These are phyloP conservation scores for Hyphopichia burtonii DNA, from an alignment of 1,139 yeast genomes.

Conservation along the genomic window DNA sequence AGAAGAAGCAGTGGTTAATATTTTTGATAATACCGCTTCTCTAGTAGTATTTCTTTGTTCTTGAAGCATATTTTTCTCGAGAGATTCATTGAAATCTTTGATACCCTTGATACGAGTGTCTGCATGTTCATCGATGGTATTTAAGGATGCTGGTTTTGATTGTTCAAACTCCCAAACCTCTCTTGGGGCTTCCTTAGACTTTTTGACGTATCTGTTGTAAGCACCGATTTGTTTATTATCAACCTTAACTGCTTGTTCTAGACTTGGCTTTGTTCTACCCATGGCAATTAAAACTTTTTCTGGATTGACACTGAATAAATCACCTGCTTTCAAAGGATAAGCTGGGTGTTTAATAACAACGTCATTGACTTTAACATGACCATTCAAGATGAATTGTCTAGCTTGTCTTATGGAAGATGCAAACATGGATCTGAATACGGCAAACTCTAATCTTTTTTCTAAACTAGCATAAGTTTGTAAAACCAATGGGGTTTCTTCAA, in stretches of 20 bases:
- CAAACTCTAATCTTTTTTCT: slow-evolving; percentile 87
- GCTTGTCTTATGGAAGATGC: slow-evolving; percentile 95
- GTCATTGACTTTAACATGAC: slow-evolving; percentile 86
- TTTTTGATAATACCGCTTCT: slow-evolving; percentile 44
- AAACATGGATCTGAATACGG: slow-evolving; percentile 87
- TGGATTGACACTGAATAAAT: slow-evolving; percentile 81
- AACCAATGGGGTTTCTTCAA: slow-evolving; percentile 72
- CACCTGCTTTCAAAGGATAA: slow-evolving; percentile 78
- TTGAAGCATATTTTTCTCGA: slow-evolving; percentile 33
- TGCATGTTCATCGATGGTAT: slow-evolving; percentile 23
- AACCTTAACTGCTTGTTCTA: slow-evolving; percentile 60
- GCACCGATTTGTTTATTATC: slow-evolving; percentile 69
- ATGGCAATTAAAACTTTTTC: slow-evolving; percentile 82
- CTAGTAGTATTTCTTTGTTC: slow-evolving; percentile 45
- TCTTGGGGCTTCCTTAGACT: slow-evolving; percentile 58
- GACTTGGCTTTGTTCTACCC: slow-evolving; percentile 80
- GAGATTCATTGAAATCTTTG: slow-evolving; percentile 23
- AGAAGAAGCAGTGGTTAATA: slow-evolving; percentile 28
- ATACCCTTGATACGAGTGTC: slow-evolving; percentile 16
- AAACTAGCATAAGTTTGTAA: slow-evolving; percentile 86
- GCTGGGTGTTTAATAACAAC: slow-evolving; percentile 75
- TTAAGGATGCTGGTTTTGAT: slow-evolving; percentile 41
- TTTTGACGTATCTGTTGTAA: slow-evolving; percentile 71
- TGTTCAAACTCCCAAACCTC: slow-evolving; percentile 57
- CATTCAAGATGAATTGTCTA: slow-evolving; percentile 78